Evolutionary conservation across 2,329 filamentous ascomycete genomes (phyloP).

Genomic region (Arthroderma sp.): DNA sequence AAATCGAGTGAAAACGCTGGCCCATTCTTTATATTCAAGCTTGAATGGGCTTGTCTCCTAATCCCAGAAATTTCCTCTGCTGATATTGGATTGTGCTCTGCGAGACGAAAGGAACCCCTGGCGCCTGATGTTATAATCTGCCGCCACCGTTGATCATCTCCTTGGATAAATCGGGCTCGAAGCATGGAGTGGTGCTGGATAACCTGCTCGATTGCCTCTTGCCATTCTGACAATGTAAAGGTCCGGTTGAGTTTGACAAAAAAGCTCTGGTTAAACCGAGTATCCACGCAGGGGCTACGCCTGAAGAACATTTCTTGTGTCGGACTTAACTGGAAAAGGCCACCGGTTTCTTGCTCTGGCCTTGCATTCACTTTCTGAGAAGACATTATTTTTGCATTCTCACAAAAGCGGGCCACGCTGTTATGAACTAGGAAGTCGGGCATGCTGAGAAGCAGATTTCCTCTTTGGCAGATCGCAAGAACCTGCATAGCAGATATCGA

Average conservation of each 20-base stretch:
- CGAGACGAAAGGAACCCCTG: slow-evolving; percentile 18
- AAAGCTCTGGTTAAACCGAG: slow-evolving; percentile 13
- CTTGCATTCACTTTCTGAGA: too few species aligned
- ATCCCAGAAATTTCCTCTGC: slow-evolving; percentile 13
- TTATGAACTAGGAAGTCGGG: too few species aligned
- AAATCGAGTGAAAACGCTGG: slow-evolving; percentile 3
- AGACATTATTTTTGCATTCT: too few species aligned
- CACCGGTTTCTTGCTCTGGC: background rate
- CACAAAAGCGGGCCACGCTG: too few species aligned
- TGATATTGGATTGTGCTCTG: slow-evolving; percentile 13
- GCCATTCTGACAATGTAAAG: slow-evolving; percentile 18
- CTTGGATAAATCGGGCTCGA: slow-evolving; percentile 11
- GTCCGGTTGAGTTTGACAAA: background rate
- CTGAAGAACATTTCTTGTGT: slow-evolving; percentile 12
- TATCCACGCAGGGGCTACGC: slow-evolving; percentile 4
- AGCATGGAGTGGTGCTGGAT: slow-evolving; percentile 12
- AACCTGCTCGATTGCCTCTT: slow-evolving; percentile 7
- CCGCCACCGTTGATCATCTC: slow-evolving; percentile 8
- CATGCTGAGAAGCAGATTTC: too few species aligned
- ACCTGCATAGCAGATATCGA: slow-evolving; percentile 26
- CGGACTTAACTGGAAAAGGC: slow-evolving; percentile 9
- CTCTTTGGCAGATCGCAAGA: background rate
- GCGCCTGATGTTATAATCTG: slow-evolving; percentile 4
- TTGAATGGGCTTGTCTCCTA: slow-evolving; percentile 17
- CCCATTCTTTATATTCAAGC: slow-evolving; percentile 20